Evolutionary conservation across 306 rosid species (phyloP).

Genomic region (Inga leiocalycina): DNA sequence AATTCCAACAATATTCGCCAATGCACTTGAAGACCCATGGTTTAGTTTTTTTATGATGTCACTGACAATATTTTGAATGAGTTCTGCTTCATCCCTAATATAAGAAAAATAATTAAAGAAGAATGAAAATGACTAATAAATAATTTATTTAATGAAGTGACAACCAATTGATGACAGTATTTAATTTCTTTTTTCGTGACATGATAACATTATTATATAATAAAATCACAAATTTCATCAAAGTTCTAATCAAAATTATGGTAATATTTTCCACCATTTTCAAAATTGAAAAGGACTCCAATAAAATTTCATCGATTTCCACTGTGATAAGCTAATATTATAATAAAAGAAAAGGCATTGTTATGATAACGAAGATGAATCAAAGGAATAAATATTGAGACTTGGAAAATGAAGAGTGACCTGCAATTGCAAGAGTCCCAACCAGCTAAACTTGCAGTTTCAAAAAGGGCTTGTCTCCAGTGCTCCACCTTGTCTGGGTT

Average conservation of each 20-base stretch:
- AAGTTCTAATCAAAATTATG: too few relatives aligned
- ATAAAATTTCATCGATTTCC: too few relatives aligned
- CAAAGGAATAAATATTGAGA: background rate
- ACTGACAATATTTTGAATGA: conserved; percentile 1
- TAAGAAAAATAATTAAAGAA: background rate
- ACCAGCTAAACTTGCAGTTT: conserved; percentile 4
- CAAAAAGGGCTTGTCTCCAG: background rate
- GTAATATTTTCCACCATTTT: too few relatives aligned
- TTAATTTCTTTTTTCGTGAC: too few relatives aligned
- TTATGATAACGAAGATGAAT: background rate
- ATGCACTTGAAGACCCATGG: background rate
- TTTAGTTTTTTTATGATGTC: background rate
- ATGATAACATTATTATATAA: too few relatives aligned
- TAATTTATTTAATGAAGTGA: background rate
- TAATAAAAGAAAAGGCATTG: too few relatives aligned
- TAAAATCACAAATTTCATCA: too few relatives aligned
- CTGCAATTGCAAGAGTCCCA: background rate
- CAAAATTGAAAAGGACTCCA: too few relatives aligned
- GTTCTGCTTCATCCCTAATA: conserved; percentile 11
- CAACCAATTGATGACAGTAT: too few relatives aligned
- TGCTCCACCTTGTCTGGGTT: background rate
- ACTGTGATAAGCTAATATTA: too few relatives aligned
- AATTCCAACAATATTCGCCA: background rate
- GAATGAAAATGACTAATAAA: background rate
- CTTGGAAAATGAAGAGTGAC: background rate